Base-by-base conservation (phyloP, 2,329 filamentous ascomycete species). In the Alternaria sp. region DNA sequence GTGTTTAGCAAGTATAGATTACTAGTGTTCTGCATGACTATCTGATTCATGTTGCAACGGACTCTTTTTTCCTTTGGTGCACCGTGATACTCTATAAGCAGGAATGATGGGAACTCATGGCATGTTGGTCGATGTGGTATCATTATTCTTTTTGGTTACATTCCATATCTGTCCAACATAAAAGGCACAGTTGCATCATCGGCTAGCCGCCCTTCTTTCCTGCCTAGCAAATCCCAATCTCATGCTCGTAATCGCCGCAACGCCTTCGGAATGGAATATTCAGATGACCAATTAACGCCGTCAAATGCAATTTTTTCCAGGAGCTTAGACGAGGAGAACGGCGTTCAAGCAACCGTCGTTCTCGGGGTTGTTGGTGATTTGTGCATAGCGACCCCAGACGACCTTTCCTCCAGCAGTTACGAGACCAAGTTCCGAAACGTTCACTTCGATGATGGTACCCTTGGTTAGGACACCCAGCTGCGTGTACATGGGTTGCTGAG, bases 341-440 rank as follows among this genome's bases (percentile, higher is more conserved):
- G 77, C 76, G 56, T 79, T 79, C 18, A 79, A 58, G 58, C 77
- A 79, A 5, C 77, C 77, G 54, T 79, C 77, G 54, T 79, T 79
- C 52, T 79, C 76, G 1, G 77, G 77, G 50, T 79, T 79, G 64
- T 78, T 78, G 11, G 74, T 78, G 27, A 77, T 65, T 59, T 69
- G 75, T 41, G 75, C 75, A 69, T 76, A 78, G 7, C 73, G 65
- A 48, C 75, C 74, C 76, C 76, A 78, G 0, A 77, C 75, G 3
- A 78, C 92, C 82, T 97, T 97, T 65, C 95, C 95, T 64, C 89
- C 90, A 2, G 94, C 90, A 3, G 95, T 98, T 16, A 96, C 93
- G 63, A 98, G 84, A 65, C 95, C 95, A 65, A 98, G 81, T 78
- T 99, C 95, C 58, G 87, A 91, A 30, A 97, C 93, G 77, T 99